Conservation (phyloP, 805 yeast genomes). For the Wickerhamiella shivajii region DNA sequence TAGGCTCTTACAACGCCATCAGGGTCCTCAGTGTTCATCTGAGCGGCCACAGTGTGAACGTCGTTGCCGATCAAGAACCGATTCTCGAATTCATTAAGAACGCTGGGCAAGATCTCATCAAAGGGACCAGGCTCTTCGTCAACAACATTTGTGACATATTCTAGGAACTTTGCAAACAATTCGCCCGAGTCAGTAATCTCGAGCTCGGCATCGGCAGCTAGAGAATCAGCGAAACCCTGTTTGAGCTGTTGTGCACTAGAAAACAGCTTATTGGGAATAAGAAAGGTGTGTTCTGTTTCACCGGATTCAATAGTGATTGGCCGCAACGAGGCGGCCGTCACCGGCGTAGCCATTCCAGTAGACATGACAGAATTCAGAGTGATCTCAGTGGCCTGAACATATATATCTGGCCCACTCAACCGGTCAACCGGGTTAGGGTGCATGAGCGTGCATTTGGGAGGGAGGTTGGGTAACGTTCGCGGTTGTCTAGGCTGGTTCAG, state of each 20-base stretch:
- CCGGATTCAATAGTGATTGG: slow-evolving; percentile 80
- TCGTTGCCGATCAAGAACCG: slow-evolving; percentile 62
- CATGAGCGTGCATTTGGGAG: no score
- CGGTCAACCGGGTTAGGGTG: slow-evolving; percentile 6
- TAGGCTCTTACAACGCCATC: slow-evolving; percentile 67
- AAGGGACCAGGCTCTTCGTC: slow-evolving; percentile 37
- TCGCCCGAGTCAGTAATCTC: slow-evolving; percentile 84
- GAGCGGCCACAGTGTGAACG: slow-evolving; percentile 78
- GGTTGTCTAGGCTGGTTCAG: no score
- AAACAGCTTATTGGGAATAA: slow-evolving; percentile 71
- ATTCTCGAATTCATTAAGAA: slow-evolving; percentile 72
- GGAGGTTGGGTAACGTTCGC: no score
- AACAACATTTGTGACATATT: slow-evolving; percentile 28
- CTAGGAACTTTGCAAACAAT: slow-evolving; percentile 69
- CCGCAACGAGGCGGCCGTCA: slow-evolving; percentile 41
- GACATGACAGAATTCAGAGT: slow-evolving; percentile 15
- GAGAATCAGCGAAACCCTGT: slow-evolving; percentile 50
- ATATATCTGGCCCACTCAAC: no score
- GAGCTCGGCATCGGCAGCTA: slow-evolving; percentile 68
- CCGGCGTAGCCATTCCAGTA: slow-evolving; percentile 32
- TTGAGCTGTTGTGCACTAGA: slow-evolving; percentile 75
- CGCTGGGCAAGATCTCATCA: slow-evolving; percentile 52
- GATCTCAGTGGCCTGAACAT: no score
- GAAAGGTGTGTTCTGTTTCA: slow-evolving; percentile 69
- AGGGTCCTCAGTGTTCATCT: slow-evolving; percentile 49